Evolutionary conservation across 805 yeast genomes (phyloP).

Genomic region (Ascoidea asiatica): DNA sequence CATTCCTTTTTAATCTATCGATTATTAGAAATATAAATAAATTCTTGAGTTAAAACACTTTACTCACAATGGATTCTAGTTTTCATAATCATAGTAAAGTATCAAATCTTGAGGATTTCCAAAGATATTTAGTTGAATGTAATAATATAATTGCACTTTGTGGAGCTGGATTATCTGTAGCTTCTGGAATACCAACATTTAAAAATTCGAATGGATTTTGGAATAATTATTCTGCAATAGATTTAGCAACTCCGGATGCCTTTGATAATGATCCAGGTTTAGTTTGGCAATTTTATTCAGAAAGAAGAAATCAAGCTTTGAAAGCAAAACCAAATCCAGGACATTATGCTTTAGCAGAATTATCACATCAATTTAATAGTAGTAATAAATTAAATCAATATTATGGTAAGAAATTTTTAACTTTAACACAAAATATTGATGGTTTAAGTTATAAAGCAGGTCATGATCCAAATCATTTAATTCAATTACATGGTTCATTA

Average conservation of each 20-base stretch:
- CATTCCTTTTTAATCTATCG: too few species aligned
- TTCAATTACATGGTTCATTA: slow-evolving; percentile 71
- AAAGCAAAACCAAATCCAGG: slow-evolving; percentile 62
- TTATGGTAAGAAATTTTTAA: slow-evolving; percentile 31
- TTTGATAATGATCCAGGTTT: slow-evolving; percentile 70
- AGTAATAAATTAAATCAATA: slow-evolving; percentile 11
- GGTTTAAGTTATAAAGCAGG: slow-evolving; percentile 57
- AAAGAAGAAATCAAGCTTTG: slow-evolving; percentile 51
- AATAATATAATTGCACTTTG: slow-evolving; percentile 47
- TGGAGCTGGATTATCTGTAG: slow-evolving; percentile 75
- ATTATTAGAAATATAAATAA: too few species aligned
- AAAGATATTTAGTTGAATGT: slow-evolving; percentile 29
- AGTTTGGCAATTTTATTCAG: slow-evolving; percentile 83
- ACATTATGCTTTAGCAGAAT: slow-evolving; percentile 53
- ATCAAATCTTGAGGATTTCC: slow-evolving; percentile 23
- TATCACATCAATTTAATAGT: slow-evolving; percentile 26
- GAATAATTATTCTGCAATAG: slow-evolving; percentile 67
- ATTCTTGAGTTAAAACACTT: too few species aligned
- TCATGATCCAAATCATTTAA: slow-evolving; percentile 35
- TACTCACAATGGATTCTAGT: background rate
- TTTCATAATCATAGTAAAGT: background rate
- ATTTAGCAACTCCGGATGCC: slow-evolving; percentile 86
- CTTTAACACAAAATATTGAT: slow-evolving; percentile 78
- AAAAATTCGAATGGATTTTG: slow-evolving; percentile 65
- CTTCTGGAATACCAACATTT: slow-evolving; percentile 67